Percentiles rank a stretch among this genome's conserved stretches.
Evolutionary conservation across 192 early-diverging fungal species (phyloP).

Genomic region (Dissophora globulifera): DNA sequence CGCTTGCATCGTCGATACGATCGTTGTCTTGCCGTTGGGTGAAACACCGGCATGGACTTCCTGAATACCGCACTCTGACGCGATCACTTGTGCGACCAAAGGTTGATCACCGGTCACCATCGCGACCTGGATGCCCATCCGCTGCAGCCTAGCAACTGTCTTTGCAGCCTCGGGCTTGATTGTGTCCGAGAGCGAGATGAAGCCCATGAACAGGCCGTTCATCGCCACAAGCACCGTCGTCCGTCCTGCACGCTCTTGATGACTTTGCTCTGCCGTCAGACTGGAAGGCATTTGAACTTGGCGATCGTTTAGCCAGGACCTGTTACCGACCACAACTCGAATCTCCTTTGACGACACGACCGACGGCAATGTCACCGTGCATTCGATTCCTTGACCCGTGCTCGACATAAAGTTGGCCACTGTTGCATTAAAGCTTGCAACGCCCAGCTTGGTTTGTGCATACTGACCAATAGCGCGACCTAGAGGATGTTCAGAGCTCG

Average conservation of each 20-base stretch:
- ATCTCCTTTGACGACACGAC: constrained; percentile 18
- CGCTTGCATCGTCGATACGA: constrained; percentile 79
- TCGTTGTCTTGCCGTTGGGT: constrained; percentile 86
- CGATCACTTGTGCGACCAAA: constrained; percentile 85
- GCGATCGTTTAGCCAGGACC: constrained; percentile 64
- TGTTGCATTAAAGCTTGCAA: constrained; percentile 50
- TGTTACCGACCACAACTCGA: constrained; percentile 80
- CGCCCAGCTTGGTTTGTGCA: constrained; percentile 59
- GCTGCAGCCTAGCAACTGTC: constrained; percentile 75
- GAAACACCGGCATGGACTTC: constrained; percentile 92
- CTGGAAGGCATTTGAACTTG: constrained; percentile 57
- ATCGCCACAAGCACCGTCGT: constrained; percentile 86
- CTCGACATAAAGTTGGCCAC: constrained; percentile 72
- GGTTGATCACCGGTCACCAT: constrained; percentile 97
- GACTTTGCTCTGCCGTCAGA: constrained; percentile 45
- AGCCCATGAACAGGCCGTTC: constrained; percentile 67
- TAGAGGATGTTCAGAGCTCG: constrained; percentile 89
- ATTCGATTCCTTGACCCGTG: constrained; percentile 76
- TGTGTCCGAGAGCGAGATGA: constrained; percentile 85
- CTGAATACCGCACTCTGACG: constrained; percentile 81
- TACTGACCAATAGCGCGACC: constrained; percentile 79
- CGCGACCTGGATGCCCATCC: constrained; percentile 79
- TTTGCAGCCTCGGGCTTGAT: constrained; percentile 82
- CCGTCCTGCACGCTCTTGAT: constrained; percentile 73
- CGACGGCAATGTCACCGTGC: constrained; percentile 56